Conservation (phyloP, 768 basidiomycete species). For the Hemileccinum impolitum region DNA sequence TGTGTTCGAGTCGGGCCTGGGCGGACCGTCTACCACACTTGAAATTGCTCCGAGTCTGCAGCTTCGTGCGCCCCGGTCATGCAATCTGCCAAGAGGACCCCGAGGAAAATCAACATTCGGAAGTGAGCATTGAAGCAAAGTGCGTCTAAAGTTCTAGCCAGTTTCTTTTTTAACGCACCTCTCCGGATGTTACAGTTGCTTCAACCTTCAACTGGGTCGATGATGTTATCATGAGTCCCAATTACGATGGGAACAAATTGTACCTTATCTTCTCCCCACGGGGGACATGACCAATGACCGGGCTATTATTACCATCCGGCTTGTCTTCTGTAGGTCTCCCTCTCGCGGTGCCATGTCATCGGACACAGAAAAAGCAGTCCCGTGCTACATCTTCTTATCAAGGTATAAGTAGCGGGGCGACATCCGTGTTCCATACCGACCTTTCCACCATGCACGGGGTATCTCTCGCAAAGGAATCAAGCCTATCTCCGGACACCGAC, state of each 20-base stretch:
- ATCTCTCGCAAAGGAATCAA: conserved; percentile 3
- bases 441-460: neutral
- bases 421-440: neutral
- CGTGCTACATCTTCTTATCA: neutral
- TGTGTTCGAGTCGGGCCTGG: too few relatives aligned
- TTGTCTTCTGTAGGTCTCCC: neutral
- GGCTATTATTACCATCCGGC: conserved; percentile 2
- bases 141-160: too few relatives aligned
- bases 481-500: neutral
- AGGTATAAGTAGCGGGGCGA: conserved; percentile 3
- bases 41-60: too few relatives aligned
- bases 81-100: too few relatives aligned
- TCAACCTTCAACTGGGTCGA: too few relatives aligned
- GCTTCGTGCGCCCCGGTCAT: too few relatives aligned
- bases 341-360: neutral
- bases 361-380: neutral
- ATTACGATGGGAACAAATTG: neutral
- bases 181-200: too few relatives aligned
- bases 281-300: neutral
- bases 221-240: neutral
- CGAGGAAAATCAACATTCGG: too few relatives aligned
- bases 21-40: too few relatives aligned
- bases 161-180: too few relatives aligned
- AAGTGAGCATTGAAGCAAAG: too few relatives aligned
- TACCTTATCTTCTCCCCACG: neutral